Evolutionary conservation across 441 rosid genomes (phyloP).

Genomic region (Theobroma grandiflorum): DNA sequence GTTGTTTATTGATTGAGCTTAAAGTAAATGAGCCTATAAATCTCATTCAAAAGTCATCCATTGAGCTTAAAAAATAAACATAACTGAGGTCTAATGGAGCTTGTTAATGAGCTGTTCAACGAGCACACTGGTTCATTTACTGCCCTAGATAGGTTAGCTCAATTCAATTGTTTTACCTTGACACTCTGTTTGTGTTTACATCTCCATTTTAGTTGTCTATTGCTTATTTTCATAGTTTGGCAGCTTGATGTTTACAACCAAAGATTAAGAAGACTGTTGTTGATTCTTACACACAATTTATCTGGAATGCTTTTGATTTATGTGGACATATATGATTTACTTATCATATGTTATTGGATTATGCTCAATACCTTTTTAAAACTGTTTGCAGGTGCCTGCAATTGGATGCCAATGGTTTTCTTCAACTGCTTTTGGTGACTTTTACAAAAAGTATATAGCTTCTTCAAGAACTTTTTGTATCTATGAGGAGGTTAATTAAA

Average conservation of each 20-base stretch:
- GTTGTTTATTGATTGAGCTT: background rate
- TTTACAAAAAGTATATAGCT: constrained; percentile 67
- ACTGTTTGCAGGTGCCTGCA: constrained; percentile 58
- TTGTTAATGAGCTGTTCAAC: background rate
- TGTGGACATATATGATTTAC: background rate
- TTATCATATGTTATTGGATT: background rate
- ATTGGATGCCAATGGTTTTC: constrained; percentile 92
- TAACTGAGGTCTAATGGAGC: background rate
- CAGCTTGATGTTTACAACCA: too few relatives aligned
- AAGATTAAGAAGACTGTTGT: background rate
- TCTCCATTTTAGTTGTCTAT: background rate
- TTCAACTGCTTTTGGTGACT: constrained; percentile 47
- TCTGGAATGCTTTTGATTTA: background rate
- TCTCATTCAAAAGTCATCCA: background rate
- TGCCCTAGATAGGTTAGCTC: background rate
- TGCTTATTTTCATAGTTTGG: too few relatives aligned
- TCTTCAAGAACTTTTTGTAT: constrained; percentile 84
- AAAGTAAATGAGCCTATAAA: background rate
- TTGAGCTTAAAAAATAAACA: constrained; percentile 2
- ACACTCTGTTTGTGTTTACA: background rate
- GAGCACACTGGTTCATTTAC: background rate
- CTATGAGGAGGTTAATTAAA: constrained; percentile 72
- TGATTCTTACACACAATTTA: background rate
- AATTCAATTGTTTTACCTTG: constrained; percentile 5
- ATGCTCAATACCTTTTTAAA: constrained; percentile 8